These are phyloP conservation scores for Globisporangium middletonii DNA, from an alignment of 352 stramenopile genomes.

Conservation along the genomic window DNA sequence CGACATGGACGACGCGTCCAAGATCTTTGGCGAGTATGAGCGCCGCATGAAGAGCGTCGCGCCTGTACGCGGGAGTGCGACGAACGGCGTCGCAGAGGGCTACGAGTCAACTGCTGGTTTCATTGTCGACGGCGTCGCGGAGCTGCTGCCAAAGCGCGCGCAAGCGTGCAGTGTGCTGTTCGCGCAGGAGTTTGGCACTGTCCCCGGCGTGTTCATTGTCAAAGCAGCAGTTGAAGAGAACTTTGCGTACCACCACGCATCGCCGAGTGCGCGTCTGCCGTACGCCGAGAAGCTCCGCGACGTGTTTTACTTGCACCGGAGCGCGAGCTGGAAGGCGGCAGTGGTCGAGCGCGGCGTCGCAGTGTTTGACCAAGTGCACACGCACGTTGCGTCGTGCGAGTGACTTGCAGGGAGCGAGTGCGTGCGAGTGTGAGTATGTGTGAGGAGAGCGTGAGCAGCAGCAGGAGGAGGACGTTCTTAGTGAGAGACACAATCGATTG, in stretches of 20 bases:
- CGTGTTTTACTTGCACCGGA: constrained; percentile 74
- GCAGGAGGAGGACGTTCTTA: no score
- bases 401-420: no score
- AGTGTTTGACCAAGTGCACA: constrained; percentile 26
- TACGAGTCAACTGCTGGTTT: constrained; percentile 54
- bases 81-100: constrained; percentile 31
- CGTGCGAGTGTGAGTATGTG: no score
- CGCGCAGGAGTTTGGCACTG: constrained; percentile 68
- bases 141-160: constrained; percentile 17
- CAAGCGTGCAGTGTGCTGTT: constrained; percentile 9
- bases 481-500: no score
- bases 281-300: constrained; percentile 63
- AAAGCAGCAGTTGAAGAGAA: constrained; percentile 64
- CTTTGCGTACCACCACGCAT: constrained; percentile 35
- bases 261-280: constrained; percentile 32
- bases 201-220: constrained; percentile 46
- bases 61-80: constrained; percentile 8
- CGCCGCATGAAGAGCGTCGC: background rate
- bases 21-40: constrained; percentile 21
- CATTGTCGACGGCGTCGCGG: constrained; percentile 26
- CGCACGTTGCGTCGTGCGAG: no score
- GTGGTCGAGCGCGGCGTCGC: constrained; percentile 42
- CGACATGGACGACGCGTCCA: background rate
- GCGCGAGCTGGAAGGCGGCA: constrained; percentile 48
- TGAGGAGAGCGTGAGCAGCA: constrained; percentile 3